Base-by-base conservation (phyloP, 805 yeast genomes). In the Lipomyces oligophaga region DNA sequence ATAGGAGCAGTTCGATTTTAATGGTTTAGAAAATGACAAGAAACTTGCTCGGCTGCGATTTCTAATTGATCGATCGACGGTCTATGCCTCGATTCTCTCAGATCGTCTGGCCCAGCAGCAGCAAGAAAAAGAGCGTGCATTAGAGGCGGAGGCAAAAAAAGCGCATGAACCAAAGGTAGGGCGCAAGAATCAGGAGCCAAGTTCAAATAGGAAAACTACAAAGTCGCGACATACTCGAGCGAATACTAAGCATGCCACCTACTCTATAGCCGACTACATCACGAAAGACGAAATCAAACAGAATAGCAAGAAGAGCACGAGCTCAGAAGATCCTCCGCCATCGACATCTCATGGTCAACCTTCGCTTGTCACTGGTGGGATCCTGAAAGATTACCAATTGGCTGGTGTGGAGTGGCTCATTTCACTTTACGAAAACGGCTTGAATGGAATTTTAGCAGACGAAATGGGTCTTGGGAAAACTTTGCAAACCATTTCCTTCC, bases 391-490 rank as follows among this genome's bases (percentile, higher is more conserved):
- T 24, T 88, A 93, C 61, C 98, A 90, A 65, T 64, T 86, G 16
- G 88, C 84, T 45, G 98, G 97, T 1, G 74, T 90, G 46, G 88
- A 86, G 54, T 90, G 97, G 97, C 68, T 93, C 34, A 76, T 82
- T 11, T 83, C 96, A 0, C 67, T 90, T 21, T 93, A 84, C 63
- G 95, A 89, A 61, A 93, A 90, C 65, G 98, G 97, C 0, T 70
- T 90, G 24, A 90, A 90, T 64, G 98, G 97, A 2, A 89, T 93
- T 28, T 68, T 93, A 18, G 97, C 97, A 0, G 97, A 93, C 67
- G 97, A 90, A 64, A 90, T 90, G 98, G 97, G 97, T 0, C 69
- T 90, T 21, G 98, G 98, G 54, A 90, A 90, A 63, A 93, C 98
- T 0, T 65, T 90, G 5, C 96, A 93, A 64, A 82, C 93, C 34